Evolutionary conservation across 805 yeast genomes (phyloP), one percentile per base, ranked within the genome.

Genomic region (Blastobotrys parvus): DNA sequence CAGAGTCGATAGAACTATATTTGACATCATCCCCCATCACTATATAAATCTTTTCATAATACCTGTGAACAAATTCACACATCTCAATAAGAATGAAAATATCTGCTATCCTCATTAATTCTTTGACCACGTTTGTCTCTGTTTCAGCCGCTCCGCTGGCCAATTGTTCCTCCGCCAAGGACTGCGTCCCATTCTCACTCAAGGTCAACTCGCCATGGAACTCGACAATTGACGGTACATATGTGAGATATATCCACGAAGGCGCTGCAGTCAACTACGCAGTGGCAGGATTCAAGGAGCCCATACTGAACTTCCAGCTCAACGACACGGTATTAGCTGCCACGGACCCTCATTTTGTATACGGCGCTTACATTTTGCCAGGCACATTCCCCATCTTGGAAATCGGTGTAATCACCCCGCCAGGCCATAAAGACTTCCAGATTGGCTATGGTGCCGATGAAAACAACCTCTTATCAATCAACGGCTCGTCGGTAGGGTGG

Each of bases 241-340:
- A 13, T 15, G 36, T 33, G 5, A n/a, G 19, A 6, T 17, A n/a
- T n/a, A n/a, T 8, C 8, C 36, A 33, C 17, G 36, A 33, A 33
- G 36, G 36, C 20, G 36, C 36, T 17, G 36, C 22, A 11, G 18
- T 33, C 36, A 33, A 33, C 36, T 33, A 33, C 18, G 36, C 36
- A 13, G 16, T 33, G 11, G 36, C 13, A 13, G 17, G 13, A 5
- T 13, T 8, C 6, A 13, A 13, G 4, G 4, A 5, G 4, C 13
- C 19, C 18, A 11, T 11, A 7, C 16, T 17, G 22, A n/a, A 22
- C 21, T 33, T 33, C 20, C 4, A 7, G 3, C 36, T 33, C 17
- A n/a, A 33, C 18, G 36, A 33, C 20, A 33, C 36, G 4, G 4
- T 13, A 17, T 13, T 33, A 22, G 13, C 13, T 5, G 11, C 10